Base-by-base conservation (phyloP, 345 rosid species). In the Murraya paniculata region DNA sequence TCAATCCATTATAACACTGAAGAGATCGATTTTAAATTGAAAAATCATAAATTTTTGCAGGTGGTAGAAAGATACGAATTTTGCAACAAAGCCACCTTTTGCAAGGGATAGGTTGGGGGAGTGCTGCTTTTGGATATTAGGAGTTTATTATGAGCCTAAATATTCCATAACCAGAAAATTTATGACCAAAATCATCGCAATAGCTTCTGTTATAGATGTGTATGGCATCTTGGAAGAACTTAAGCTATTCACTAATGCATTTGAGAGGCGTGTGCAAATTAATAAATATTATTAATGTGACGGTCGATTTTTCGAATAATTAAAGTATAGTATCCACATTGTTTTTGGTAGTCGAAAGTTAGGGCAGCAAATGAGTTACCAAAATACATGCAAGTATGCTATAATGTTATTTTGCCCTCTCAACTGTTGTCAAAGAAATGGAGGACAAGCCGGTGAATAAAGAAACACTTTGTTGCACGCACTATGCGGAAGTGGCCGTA, bases 141-240 rank as follows among this genome's bases (percentile, higher is more conserved):
- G 80, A 16, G 80, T 60, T 4, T 75, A 76, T 14, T 75, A 61
- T 9, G 88, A 87, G 73, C 89, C 90, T 9, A 68, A 85, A 9
- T 81, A 55, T 38, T 18, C 62, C 5, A 2, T 58, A 1, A 84
- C 45, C 18, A 81, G 90, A 75, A 72, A 0, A 53, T 21, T 57
- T 6, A 7, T 76, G 62, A 84, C 89, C 36, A 87, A 82, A 81
- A 7, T 76, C 2, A 66, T 81, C 0, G 36, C 81, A 7, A 18
- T 87, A 38, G 0, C 73, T 1, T 71, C 88, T 27, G 90, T n/a
- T n/a, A n/a, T n/a, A n/a, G n/a, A 87, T 73, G 55, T 22, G 0
- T 79, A 78, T 75, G 92, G 87, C 28, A 84, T 89, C 16, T 39
- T 64, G 25, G 85, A 84, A 35, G 90, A 89, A 77, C 92, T 87